A percentile compares a stretch with the other conserved stretches of the same genome.
These are phyloP conservation scores for Cordyceps sp. DNA, from an alignment of 2,329 filamentous ascomycete genomes.

Conservation along the genomic window DNA sequence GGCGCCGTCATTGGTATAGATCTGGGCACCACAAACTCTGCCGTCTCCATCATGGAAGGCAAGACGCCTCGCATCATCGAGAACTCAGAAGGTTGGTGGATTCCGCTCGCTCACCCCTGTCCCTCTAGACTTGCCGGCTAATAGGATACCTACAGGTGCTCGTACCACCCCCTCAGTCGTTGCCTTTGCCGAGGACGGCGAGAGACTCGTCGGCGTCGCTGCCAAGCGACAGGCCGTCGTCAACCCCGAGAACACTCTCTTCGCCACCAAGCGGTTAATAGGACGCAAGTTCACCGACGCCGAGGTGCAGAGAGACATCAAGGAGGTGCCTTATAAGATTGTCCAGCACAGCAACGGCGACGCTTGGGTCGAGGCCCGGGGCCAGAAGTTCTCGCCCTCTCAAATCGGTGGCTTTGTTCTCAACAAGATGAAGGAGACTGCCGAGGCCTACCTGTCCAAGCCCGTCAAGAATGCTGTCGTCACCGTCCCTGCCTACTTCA, in stretches of 20 bases:
- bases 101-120: no score
- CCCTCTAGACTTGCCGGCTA: neutral
- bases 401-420: slow-evolving; percentile 94
- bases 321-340: slow-evolving; percentile 98
- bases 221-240: slow-evolving; percentile 97
- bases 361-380: slow-evolving; percentile 86
- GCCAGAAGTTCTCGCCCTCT: slow-evolving; percentile 93
- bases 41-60: slow-evolving; percentile 95
- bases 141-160: slow-evolving; percentile 13
- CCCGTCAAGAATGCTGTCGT: slow-evolving; percentile 90
- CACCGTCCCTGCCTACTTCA: slow-evolving; percentile 96
- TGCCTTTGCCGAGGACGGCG: slow-evolving; percentile 86
- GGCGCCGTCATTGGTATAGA: slow-evolving; percentile 97
- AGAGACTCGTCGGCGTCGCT: slow-evolving; percentile 90
- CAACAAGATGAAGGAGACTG: slow-evolving; percentile 99
- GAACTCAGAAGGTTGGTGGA: slow-evolving; percentile 68
- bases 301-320: slow-evolving; percentile 92
- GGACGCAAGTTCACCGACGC: slow-evolving; percentile 89
- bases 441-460: slow-evolving; percentile 82
- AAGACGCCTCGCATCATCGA: slow-evolving; percentile 92
- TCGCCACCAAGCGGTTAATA: slow-evolving; percentile 97
- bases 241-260: slow-evolving; percentile 96
- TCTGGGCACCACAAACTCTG: slow-evolving; percentile 94
- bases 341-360: slow-evolving; percentile 93
- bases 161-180: slow-evolving; percentile 58